phyloP scores from a whole-genome alignment of 306 rosid species.

The Prinsepia uniflora region DNA sequence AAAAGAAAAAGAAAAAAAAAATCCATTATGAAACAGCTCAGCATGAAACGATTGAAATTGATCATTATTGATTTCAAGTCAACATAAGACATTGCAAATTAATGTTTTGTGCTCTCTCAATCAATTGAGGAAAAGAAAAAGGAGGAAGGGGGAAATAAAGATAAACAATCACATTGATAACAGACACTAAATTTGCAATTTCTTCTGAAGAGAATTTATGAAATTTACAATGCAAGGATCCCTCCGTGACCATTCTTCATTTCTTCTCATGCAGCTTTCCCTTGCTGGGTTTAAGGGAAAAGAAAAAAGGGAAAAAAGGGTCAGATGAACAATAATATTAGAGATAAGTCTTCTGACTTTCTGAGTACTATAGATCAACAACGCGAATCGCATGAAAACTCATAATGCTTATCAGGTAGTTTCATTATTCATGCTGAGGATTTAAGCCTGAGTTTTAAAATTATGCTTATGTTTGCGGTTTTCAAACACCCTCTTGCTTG shows the following conservation, averaged over 20 bases:
- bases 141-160: conserved; percentile 7
- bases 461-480: too few species aligned
- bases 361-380: too few species aligned
- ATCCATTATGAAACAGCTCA: neutral
- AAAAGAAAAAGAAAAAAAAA: too few species aligned
- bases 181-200: conserved; percentile 34
- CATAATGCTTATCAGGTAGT: too few species aligned
- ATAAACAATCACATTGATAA: conserved; percentile 30
- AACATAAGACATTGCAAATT: conserved; percentile 47
- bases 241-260: conserved; percentile 40
- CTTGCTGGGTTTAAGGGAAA: conserved; percentile 40
- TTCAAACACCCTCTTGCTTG: too few species aligned
- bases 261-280: conserved; percentile 66
- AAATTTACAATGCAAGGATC: conserved; percentile 51
- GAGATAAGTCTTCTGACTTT: neutral
- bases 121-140: conserved; percentile 19
- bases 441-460: too few species aligned
- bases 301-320: neutral
- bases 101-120: conserved; percentile 41
- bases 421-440: too few species aligned
- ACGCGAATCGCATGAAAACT: too few species aligned
- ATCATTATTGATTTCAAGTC: conserved; percentile 34
- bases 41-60: neutral
- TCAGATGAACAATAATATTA: neutral
- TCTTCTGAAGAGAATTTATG: conserved; percentile 35